These are phyloP conservation scores for Neurospora sublineolata DNA, from an alignment of 495 filamentous ascomycete species.

Conservation along the genomic window DNA sequence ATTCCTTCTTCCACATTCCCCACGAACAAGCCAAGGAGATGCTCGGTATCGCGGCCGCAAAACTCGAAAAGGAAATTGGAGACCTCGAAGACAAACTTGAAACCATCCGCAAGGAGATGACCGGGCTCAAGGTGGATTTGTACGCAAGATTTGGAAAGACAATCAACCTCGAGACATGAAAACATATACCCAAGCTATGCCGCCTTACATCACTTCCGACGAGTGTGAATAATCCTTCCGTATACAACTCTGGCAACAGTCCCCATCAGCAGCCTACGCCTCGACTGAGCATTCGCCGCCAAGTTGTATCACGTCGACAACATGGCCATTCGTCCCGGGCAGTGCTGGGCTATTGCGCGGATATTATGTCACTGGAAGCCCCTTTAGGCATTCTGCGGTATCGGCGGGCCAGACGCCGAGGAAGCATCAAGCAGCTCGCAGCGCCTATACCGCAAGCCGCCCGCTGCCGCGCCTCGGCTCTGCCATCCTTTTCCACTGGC, in stretches of 20 bases:
- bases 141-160: constrained; percentile 91
- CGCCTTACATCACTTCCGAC: not conserved
- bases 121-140: constrained; percentile 72
- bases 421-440: not conserved
- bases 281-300: not conserved
- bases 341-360: not conserved
- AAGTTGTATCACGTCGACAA: not conserved
- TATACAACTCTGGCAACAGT: not conserved
- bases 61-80: constrained; percentile 63
- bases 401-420: not conserved
- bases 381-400: not conserved
- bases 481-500: not conserved
- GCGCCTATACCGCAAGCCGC: not conserved
- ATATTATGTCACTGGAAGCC: not conserved
- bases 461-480: not conserved
- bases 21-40: constrained; percentile 75
- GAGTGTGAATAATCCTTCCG: not conserved
- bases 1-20: constrained; percentile 82
- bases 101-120: constrained; percentile 71
- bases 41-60: constrained; percentile 56
- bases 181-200: not conserved
- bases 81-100: constrained; percentile 65
- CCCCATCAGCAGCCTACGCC: not conserved
- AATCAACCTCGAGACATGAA: constrained; percentile 88
- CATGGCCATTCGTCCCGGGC: not conserved